Evolutionary conservation across 2,329 filamentous ascomycete species (phyloP).

Genomic region (Pseudopyrenochaeta lycopersici): DNA sequence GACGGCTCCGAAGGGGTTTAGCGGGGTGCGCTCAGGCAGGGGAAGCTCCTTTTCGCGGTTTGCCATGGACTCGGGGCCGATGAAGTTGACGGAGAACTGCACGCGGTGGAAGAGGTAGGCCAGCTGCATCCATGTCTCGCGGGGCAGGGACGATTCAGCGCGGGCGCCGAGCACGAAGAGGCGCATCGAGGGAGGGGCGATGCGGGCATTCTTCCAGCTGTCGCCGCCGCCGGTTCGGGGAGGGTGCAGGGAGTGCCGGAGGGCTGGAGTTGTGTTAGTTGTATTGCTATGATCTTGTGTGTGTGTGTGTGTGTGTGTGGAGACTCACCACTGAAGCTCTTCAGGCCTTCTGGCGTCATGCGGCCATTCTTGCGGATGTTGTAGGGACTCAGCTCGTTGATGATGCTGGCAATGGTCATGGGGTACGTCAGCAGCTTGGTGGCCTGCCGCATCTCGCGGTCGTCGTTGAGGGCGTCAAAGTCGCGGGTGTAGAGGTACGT

Average conservation of each 20-base stretch:
- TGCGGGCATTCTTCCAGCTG: conserved; percentile 79
- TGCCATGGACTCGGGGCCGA: conserved; percentile 94
- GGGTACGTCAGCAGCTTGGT: conserved; percentile 95
- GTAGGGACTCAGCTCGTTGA: conserved; percentile 96
- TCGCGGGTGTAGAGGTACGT: conserved; percentile 93
- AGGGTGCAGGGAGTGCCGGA: conserved; percentile 93
- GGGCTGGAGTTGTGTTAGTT: conserved; percentile 62
- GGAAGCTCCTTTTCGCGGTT: conserved; percentile 95
- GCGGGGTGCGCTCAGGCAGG: conserved; percentile 81
- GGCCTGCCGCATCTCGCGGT: conserved; percentile 89
- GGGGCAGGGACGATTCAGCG: conserved; percentile 94
- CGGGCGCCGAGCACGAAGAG: conserved; percentile 94
- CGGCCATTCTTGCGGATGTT: conserved; percentile 77
- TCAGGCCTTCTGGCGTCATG: conserved; percentile 86
- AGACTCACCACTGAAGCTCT: conserved; percentile 86
- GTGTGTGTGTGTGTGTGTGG: background rate
- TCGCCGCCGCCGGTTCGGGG: conserved; percentile 78
- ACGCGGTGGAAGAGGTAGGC: conserved; percentile 93
- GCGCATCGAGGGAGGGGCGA: conserved; percentile 86
- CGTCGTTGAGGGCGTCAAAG: conserved; percentile 89
- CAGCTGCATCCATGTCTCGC: conserved; percentile 92
- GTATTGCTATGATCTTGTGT: too few relatives aligned
- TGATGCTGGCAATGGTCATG: conserved; percentile 85
- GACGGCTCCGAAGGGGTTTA: conserved; percentile 92
- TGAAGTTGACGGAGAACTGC: conserved; percentile 91